Conservation (phyloP, 2,329 filamentous ascomycete species). For the Aspergillus sojae region DNA sequence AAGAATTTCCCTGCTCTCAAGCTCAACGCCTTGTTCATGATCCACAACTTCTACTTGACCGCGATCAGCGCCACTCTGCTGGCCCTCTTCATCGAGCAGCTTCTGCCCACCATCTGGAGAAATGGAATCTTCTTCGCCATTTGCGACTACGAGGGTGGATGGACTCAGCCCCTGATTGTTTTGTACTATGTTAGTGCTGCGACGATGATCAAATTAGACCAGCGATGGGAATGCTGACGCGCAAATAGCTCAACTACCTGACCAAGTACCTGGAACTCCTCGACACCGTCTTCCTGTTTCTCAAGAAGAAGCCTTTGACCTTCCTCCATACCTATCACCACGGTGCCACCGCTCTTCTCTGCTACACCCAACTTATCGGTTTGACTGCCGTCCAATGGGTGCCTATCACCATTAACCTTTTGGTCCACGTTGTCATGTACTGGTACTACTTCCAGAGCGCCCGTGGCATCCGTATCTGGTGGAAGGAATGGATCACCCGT, state of each 20-base stretch:
- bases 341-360: conserved; percentile 92
- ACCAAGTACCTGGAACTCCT: conserved; percentile 97
- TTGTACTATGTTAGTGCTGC: conserved; percentile 84
- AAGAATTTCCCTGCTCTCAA: conserved; percentile 81
- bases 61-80: conserved; percentile 79
- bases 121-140: conserved; percentile 88
- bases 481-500: conserved; percentile 99
- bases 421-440: conserved; percentile 98
- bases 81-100: conserved; percentile 85
- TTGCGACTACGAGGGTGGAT: conserved; percentile 75
- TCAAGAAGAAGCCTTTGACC: conserved; percentile 99
- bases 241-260: conserved; percentile 83
- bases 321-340: conserved; percentile 99
- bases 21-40: conserved; percentile 85
- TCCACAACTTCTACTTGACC: conserved; percentile 96
- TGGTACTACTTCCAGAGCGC: conserved; percentile 99
- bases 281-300: conserved; percentile 93
- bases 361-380: conserved; percentile 95
- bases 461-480: conserved; percentile 94
- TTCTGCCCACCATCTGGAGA: conserved; percentile 78
- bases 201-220: neutral
- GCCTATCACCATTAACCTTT: conserved; percentile 86
- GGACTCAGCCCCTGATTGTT: conserved; percentile 90
- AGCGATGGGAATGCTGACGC: conserved; percentile 41
- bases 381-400: conserved; percentile 95